Base-by-base conservation (phyloP, 2,329 filamentous ascomycete genomes). In the Fusarium virguliforme region DNA sequence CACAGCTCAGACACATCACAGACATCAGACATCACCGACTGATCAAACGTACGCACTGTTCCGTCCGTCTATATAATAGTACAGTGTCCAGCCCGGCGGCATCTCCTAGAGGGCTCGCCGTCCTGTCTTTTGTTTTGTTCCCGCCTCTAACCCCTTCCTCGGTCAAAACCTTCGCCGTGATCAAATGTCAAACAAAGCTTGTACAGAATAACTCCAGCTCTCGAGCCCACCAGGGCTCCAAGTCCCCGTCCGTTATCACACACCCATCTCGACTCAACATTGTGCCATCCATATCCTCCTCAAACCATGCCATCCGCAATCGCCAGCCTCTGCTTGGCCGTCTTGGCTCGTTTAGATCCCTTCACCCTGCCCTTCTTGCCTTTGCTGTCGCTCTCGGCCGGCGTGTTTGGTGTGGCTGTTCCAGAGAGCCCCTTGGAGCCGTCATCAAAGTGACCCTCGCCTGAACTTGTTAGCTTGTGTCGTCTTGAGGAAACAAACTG, bases 361-460 rank as follows among this genome's bases (percentile, higher is more conserved):
- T 91, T 92, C 4, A 86, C 85, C 9, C 87, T 90, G 50, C 88
- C 88, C 62, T 85, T 89, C 64, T 86, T 88, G 63, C 83, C 79
- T 73, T 84, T 85, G 35, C 81, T 78, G 35, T 87, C 79, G 15
- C 88, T 86, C 41, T 90, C 89, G 10, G 92, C 87, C 1, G 94
- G 95, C 1, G 96, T 98, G 4, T 93, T 94, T 1, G 94, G 91
- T 37, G 95, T 96, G 3, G 93, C 97, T 26, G 81, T 80, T 55
- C 76, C 78, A 5, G 75, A 90, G 26, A 72, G 59, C 6, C 72
- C 75, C 78, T 97, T 96, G 74, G 91, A 92, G 75, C 86, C 88
- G 79, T 97, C 94, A 75, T 98, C 95, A 82, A 99, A 99, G 80
- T 97, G 91, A 66, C 96, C 96, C 86, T 99, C 96, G 76, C 95